These are phyloP conservation scores for Cladophialophora bantiana DNA, from an alignment of 2,329 filamentous ascomycete genomes.

Conservation along the genomic window DNA sequence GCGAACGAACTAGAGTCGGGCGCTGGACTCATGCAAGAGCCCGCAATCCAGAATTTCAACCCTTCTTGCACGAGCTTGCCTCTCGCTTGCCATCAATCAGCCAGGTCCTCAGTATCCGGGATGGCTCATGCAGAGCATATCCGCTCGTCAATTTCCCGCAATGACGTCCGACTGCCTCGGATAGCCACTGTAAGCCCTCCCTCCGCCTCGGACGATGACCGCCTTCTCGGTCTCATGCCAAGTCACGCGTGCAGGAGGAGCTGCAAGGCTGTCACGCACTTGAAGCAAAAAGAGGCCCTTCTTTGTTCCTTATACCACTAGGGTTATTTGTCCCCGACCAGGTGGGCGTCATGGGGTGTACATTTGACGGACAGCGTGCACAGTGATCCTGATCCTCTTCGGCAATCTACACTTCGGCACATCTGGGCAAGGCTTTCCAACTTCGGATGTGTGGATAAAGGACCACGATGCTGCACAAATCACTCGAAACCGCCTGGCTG, in stretches of 20 bases:
- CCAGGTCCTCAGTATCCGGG: neutral
- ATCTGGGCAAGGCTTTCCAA: neutral
- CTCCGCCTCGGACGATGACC: neutral
- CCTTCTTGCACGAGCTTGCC: neutral
- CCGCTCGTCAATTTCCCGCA: neutral
- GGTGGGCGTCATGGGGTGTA: neutral
- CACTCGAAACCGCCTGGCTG: neutral
- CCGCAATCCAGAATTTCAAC: neutral
- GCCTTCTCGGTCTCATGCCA: neutral
- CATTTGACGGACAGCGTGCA: neutral
- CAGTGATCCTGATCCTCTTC: neutral
- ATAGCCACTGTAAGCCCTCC: neutral
- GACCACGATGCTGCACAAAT: neutral
- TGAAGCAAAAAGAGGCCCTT: neutral
- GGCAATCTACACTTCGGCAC: conserved; percentile 9
- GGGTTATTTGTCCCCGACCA: neutral
- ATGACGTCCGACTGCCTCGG: neutral
- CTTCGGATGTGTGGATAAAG: neutral
- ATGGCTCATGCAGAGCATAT: neutral
- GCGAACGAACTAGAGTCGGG: neutral
- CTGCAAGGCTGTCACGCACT: neutral
- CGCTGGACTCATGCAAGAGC: neutral
- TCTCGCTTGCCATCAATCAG: neutral
- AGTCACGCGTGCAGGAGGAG: neutral
- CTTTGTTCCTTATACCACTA: neutral